A percentile compares a stretch with the other conserved stretches of the same genome.
phyloP scores from a whole-genome alignment of 1,139 yeast species.

The Candida tropicalis region DNA sequence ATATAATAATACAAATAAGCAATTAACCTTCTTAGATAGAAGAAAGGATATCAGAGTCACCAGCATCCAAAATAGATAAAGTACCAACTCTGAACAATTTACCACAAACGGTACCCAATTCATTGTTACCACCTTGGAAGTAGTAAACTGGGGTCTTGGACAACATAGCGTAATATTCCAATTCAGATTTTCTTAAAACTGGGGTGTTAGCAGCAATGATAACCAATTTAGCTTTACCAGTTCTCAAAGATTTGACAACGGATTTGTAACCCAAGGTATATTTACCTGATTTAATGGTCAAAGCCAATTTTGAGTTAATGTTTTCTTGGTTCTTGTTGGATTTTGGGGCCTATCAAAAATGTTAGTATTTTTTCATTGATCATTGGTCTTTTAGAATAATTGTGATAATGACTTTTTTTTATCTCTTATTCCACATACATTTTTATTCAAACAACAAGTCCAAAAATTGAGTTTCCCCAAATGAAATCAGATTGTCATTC shows the following conservation, averaged over 20 bases:
- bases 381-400: too few relatives aligned
- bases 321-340: conserved; percentile 78
- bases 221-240: conserved; percentile 98
- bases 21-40: conserved; percentile 32
- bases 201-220: conserved; percentile 99
- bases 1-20: conserved; percentile 11
- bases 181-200: conserved; percentile 99
- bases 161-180: conserved; percentile 99
- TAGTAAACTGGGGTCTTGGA: conserved; percentile 98
- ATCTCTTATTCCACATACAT: conserved; percentile 12
- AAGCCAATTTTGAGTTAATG: conserved; percentile 98
- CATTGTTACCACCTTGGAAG: conserved; percentile 99
- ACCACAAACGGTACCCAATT: conserved; percentile 99
- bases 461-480: too few relatives aligned
- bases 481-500: too few relatives aligned
- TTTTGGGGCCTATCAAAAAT: conserved; percentile 82
- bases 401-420: too few relatives aligned
- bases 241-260: conserved; percentile 97
- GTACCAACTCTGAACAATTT: conserved; percentile 99
- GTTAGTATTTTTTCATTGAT: conserved; percentile 5
- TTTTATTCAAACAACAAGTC: neutral
- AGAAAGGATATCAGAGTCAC: conserved; percentile 98
- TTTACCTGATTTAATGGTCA: conserved; percentile 99
- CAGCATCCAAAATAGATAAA: conserved; percentile 93
- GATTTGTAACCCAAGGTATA: conserved; percentile 99